Conservation (phyloP, 192 early-diverging fungal species). For the Thoreauomyces humboldtii region DNA sequence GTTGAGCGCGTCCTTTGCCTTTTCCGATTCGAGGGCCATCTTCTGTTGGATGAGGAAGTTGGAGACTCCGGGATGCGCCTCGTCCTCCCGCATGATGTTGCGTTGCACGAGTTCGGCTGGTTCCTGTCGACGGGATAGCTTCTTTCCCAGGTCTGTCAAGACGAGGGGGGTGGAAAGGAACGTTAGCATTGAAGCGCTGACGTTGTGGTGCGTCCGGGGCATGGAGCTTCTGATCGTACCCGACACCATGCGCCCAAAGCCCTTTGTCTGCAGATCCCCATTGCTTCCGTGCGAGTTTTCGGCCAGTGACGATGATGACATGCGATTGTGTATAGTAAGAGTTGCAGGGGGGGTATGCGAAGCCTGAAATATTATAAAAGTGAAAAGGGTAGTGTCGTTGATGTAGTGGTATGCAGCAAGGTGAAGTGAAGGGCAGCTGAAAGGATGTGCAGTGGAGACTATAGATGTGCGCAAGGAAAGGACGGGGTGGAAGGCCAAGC, state of each 20-base stretch:
- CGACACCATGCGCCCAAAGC: conserved; percentile 18
- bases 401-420: too few species aligned
- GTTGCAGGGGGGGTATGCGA: too few species aligned
- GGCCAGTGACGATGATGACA: too few species aligned
- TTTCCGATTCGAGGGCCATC: conserved; percentile 47
- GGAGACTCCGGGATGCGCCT: conserved; percentile 31
- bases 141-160: conserved; percentile 49
- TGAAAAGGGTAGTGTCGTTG: too few species aligned
- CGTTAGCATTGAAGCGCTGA: too few species aligned
- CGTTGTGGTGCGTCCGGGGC: neutral
- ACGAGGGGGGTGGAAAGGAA: neutral
- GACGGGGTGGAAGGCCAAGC: too few species aligned
- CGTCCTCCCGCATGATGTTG: conserved; percentile 52
- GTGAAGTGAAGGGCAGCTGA: too few species aligned
- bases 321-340: too few species aligned
- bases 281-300: too few species aligned
- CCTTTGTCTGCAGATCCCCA: conserved; percentile 4
- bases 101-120: conserved; percentile 47
- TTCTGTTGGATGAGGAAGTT: conserved; percentile 42
- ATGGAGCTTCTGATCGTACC: conserved; percentile 11
- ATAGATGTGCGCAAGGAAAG: too few species aligned
- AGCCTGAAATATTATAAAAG: too few species aligned
- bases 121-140: conserved; percentile 37
- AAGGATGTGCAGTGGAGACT: too few species aligned
- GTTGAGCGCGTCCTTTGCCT: conserved; percentile 44